Base-by-base conservation (phyloP, 495 filamentous ascomycete genomes). In the Lasiosphaeris hirsuta region DNA sequence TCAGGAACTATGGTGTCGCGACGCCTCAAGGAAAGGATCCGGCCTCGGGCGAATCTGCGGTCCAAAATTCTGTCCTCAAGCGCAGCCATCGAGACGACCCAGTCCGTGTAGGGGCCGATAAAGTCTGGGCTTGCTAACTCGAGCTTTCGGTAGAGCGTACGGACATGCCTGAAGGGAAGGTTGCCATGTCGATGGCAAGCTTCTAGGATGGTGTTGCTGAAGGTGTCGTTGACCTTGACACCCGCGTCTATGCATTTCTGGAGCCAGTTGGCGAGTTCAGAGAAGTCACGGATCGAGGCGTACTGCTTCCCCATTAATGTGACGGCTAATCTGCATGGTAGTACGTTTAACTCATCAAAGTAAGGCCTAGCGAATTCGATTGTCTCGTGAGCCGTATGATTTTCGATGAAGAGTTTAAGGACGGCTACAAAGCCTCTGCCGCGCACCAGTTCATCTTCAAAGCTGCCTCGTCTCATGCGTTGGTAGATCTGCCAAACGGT, bases 281-380 rank as follows among this genome's bases (percentile, higher is more conserved):
- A 50, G 23, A 73, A 58, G 54, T 82, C 79, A n/a, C 64, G 68
- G 17, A 69, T 57, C 42, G 65, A 62, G 10, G 56, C 75, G 58
- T 77, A 81, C 23, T 66, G 69, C 19, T 76, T 73, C n/a, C 76
- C 69, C 63, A 83, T 69, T 7, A 78, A n/a, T 17, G 70, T 75
- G 36, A 77, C 71, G 15, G 72, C 63, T 39, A 69, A 70, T 35
- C 51, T 57, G 48, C 64, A 69, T 19, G 79, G 34, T 3, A 61
- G 58, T 7, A 80, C 61, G n/a, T 63, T 58, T 5, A 74, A 56
- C 11, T 65, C 53, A 13, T 63, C 60, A 11, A 71, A 57, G 44
- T 75, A 81, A 11, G 41, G 47, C 30, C 57, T 66, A 41, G 77
- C 42, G 37, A 80, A 81, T 13, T 65, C 65, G 51, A 77, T 72